Evolutionary conservation across 2,329 filamentous ascomycete species (phyloP).

Genomic region (Colletotrichum tanaceti): DNA sequence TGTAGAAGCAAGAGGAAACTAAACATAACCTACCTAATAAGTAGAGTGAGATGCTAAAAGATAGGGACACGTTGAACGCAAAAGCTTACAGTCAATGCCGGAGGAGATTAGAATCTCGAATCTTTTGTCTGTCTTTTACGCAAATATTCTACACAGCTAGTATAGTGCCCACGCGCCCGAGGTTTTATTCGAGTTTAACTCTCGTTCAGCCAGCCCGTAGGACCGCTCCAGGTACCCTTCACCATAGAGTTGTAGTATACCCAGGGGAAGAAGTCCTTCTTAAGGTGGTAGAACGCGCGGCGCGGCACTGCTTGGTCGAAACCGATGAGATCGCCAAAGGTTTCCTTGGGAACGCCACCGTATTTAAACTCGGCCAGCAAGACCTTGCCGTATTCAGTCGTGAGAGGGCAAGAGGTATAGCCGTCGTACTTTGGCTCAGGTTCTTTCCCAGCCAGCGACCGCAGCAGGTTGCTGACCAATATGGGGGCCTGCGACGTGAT

Average conservation of each 20-base stretch:
- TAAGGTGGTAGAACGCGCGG: constrained; percentile 69
- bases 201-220: constrained; percentile 60
- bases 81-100: too few species aligned
- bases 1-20: too few species aligned
- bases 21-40: too few species aligned
- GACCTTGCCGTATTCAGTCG: constrained; percentile 70
- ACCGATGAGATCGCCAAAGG: constrained; percentile 65
- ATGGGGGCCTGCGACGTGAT: constrained; percentile 64
- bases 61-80: too few species aligned
- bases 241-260: constrained; percentile 71
- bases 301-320: constrained; percentile 68
- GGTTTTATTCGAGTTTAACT: neutral
- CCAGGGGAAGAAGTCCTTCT: constrained; percentile 77
- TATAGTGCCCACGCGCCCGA: neutral
- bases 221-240: constrained; percentile 71
- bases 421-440: constrained; percentile 61
- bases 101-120: too few species aligned
- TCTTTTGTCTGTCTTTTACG: too few species aligned
- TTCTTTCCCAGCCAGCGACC: constrained; percentile 57
- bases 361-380: constrained; percentile 75
- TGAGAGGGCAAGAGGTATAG: constrained; percentile 66
- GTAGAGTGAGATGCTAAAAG: too few species aligned
- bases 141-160: neutral
- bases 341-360: constrained; percentile 71
- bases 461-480: constrained; percentile 61